Percentiles rank a stretch among this genome's conserved stretches.
Conservation (phyloP, 163 green algal genomes). For the Chlamydomonas reinhardtii region DNA sequence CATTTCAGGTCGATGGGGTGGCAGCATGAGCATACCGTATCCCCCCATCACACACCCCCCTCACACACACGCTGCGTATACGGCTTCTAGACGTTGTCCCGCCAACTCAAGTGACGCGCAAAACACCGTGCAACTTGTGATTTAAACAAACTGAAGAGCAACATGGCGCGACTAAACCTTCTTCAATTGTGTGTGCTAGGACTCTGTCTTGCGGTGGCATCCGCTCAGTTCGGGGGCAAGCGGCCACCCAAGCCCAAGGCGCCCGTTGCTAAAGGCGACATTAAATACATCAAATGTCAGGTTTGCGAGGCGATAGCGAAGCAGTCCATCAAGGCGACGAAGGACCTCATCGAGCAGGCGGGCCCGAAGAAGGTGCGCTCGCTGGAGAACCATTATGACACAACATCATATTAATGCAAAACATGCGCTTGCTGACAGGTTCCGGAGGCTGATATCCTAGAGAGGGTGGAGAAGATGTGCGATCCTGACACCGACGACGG, state of each 20-base stretch:
- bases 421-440: slow-evolving; percentile 39
- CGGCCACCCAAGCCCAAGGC: slow-evolving; percentile 24
- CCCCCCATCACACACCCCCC: no score
- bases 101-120: background rate
- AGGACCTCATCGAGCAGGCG: slow-evolving; percentile 1
- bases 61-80: no score
- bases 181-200: no score
- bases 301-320: slow-evolving; percentile 50
- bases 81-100: background rate
- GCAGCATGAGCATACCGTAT: no score
- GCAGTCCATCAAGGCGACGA: background rate
- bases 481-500: slow-evolving; percentile 56
- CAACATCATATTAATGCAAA: no score
- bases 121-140: no score
- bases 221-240: slow-evolving; percentile 30
- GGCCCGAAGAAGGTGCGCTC: slow-evolving; percentile 32
- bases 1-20: no score
- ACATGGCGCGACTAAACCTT: no score
- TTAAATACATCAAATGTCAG: slow-evolving; percentile 39
- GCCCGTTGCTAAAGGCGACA: slow-evolving; percentile 20
- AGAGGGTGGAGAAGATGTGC: slow-evolving; percentile 66
- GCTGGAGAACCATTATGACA: no score
- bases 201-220: background rate
- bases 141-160: no score
- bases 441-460: slow-evolving; percentile 58